Evolutionary conservation across 164 flowering plant genomes (phyloP).

Genomic region (Saururus chinensis): DNA sequence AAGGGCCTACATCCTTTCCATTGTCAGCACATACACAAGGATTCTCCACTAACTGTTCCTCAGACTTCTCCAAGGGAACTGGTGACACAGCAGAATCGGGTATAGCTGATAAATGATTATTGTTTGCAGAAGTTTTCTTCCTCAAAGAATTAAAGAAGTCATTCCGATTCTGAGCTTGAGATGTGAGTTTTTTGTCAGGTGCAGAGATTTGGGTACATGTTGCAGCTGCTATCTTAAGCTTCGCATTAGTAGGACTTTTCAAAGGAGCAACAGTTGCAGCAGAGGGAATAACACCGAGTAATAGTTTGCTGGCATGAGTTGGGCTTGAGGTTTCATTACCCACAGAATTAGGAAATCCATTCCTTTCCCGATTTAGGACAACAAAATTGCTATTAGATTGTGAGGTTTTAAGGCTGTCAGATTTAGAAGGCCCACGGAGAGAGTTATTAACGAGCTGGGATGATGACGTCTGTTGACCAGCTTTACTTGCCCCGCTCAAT

Average conservation of each 20-base stretch:
- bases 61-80: constrained; percentile 25
- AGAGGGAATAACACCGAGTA: constrained; percentile 21
- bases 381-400: constrained; percentile 44
- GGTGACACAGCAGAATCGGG: constrained; percentile 21
- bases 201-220: constrained; percentile 20
- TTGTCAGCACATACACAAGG: constrained; percentile 18
- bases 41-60: constrained; percentile 19
- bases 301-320: constrained; percentile 27
- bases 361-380: constrained; percentile 66
- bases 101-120: constrained; percentile 11
- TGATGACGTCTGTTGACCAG: constrained; percentile 33
- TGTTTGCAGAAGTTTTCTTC: constrained; percentile 39
- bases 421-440: constrained; percentile 31
- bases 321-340: constrained; percentile 42
- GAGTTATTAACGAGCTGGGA: constrained; percentile 32
- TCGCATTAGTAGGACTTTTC: constrained; percentile 31
- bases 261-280: constrained; percentile 25
- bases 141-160: constrained; percentile 78
- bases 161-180: constrained; percentile 65
- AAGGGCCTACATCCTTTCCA: constrained; percentile 9
- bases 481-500: constrained; percentile 26
- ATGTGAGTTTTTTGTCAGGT: constrained; percentile 48
- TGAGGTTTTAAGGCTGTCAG: constrained; percentile 46
- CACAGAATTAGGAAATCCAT: constrained; percentile 29
- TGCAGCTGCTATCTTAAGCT: constrained; percentile 30